Conservation (phyloP, 1,139 yeast species). For the Kodamaea anthophila region DNA sequence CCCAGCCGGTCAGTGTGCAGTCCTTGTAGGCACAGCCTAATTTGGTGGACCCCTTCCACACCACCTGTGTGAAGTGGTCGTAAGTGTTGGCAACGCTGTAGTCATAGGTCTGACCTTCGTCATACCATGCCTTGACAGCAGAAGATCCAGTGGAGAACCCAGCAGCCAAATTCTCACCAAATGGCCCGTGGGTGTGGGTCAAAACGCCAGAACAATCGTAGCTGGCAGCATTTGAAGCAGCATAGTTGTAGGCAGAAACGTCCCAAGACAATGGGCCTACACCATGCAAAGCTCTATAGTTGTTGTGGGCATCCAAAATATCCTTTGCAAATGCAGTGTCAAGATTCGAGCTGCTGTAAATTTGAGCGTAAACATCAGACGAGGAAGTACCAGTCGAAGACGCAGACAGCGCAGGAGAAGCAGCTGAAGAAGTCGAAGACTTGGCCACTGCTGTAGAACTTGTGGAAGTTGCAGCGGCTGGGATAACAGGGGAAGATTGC, state of each 20-base stretch:
- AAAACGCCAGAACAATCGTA: constrained; percentile 21
- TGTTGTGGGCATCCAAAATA: constrained; percentile 19
- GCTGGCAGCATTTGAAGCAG: constrained; percentile 18
- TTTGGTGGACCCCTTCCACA: constrained; percentile 66
- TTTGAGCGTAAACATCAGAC: constrained; percentile 9
- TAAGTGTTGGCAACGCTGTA: constrained; percentile 24
- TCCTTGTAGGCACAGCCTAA: constrained; percentile 70
- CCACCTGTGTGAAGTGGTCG: constrained; percentile 82
- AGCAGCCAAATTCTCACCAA: constrained; percentile 23
- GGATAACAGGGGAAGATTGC: constrained; percentile 3
- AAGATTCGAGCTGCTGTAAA: constrained; percentile 10
- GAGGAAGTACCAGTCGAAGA: constrained; percentile 6
- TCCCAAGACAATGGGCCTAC: constrained; percentile 19
- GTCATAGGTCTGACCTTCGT: constrained; percentile 16
- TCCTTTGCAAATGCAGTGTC: constrained; percentile 16
- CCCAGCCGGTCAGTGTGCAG: constrained; percentile 25
- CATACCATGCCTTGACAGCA: constrained; percentile 22
- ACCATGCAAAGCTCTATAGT: constrained; percentile 18
- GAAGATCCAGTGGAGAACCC: constrained; percentile 18
- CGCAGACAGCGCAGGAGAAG: no score
- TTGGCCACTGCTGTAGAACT: no score
- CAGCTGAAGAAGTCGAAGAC: no score
- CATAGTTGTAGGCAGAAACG: constrained; percentile 16
- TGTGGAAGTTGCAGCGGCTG: constrained; percentile 1
- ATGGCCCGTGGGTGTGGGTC: constrained; percentile 16